Evolutionary conservation across 2,329 filamentous ascomycete species (phyloP), one percentile per base, ranked within the genome.

Genomic region (Diaporthe caulivora): DNA sequence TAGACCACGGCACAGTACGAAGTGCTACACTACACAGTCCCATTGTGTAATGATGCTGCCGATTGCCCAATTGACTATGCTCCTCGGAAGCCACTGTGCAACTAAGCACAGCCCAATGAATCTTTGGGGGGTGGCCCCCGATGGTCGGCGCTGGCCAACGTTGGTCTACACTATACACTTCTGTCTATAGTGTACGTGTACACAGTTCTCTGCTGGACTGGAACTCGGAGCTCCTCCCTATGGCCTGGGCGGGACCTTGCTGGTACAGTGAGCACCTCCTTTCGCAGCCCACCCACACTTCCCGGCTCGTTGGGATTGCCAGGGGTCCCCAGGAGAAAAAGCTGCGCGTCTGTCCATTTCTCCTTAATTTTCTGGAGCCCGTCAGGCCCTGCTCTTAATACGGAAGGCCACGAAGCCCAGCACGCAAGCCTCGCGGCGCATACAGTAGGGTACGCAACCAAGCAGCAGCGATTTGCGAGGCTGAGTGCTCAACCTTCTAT

Each of bases 61-160:
- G 62, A 65, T 51, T 65, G 62, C 26, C 62, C 62, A 65, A 65
- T 65, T 51, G 18, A 31, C 37, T 13, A 17, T 17, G 60, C 13
- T 24, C 60, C 44, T 65, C 44, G 29, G 44, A 40, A 42, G 44
- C 60, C 44, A 65, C 60, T 65, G 60, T 51, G 60, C 31, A 13
- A 37, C 60, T 65, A 65, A 51, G 55, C n/a, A n/a, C n/a, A n/a
- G n/a, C 31, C 53, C 37, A 51, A 40, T 58, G 31, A n/a, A 24
- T 44, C 21, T 49, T n/a, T 34, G 34, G 34, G 34, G 29, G 37
- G 44, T 17, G 18, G 17, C 26, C 55, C 44, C 68, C 68, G 68
- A 71, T 71, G 31, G 24, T 53, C 68, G 68, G 68, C 34, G 55
- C 68, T 65, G 62, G 29, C 62, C 62, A 44, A 65, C 18, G 26